A percentile compares a stretch with the other conserved stretches of the same genome.
Conservation (phyloP, 306 rosid species). For the Prunus mira region DNA sequence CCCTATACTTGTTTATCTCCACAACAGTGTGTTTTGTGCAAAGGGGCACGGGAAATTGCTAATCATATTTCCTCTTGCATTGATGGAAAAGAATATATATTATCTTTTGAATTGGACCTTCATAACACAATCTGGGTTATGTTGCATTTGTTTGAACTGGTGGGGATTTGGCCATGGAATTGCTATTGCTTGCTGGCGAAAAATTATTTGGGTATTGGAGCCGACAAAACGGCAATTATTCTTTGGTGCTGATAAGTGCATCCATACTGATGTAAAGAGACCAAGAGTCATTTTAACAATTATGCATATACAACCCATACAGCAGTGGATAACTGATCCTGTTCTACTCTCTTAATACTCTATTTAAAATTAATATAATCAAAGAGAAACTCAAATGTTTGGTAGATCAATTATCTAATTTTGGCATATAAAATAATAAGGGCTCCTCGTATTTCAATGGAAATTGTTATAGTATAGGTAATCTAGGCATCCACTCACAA, state of each 20-base stretch:
- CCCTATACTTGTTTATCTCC: background rate
- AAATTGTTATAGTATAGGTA: background rate
- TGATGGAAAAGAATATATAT: too few relatives aligned
- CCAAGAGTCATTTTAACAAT: background rate
- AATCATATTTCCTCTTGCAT: background rate
- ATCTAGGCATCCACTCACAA: background rate
- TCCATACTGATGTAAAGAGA: background rate
- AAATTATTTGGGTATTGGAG: background rate
- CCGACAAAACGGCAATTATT: background rate
- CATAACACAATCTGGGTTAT: background rate
- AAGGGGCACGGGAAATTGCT: background rate
- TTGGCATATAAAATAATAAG: background rate
- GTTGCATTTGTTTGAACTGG: background rate
- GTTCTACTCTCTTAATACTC: background rate
- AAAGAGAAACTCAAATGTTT: background rate
- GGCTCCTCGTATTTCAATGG: background rate
- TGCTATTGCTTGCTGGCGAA: too few relatives aligned
- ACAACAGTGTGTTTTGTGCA: too few relatives aligned
- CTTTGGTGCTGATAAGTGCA: background rate
- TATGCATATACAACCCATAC: background rate
- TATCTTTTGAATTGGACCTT: background rate
- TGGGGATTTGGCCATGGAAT: background rate
- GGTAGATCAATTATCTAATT: background rate
- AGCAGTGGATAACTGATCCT: background rate
- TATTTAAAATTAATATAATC: background rate